These are phyloP conservation scores for Kentomonas sorsogonicus DNA, from an alignment of 208 protist species.

Conservation along the genomic window DNA sequence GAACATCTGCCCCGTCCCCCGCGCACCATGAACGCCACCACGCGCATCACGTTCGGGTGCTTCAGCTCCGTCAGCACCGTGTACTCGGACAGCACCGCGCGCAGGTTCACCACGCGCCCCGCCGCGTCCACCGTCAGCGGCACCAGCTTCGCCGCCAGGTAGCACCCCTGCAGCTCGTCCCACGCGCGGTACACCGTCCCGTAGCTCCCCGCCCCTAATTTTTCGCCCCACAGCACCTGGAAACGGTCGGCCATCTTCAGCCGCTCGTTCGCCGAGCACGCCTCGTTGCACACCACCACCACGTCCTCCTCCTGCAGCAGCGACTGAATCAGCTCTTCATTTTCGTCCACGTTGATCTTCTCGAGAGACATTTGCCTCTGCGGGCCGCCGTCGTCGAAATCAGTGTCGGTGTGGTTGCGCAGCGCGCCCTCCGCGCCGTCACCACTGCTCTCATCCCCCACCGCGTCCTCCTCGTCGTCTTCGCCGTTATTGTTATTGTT, in stretches of 20 bases:
- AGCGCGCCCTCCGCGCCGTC: too few relatives aligned
- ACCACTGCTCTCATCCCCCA: background rate
- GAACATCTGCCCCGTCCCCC: conserved; percentile 43
- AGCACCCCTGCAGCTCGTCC: conserved; percentile 46
- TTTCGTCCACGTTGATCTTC: background rate
- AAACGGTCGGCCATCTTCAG: conserved; percentile 48
- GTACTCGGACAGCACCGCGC: conserved; percentile 64
- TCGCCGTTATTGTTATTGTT: too few relatives aligned
- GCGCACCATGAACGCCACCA: conserved; percentile 58
- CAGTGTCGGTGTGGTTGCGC: too few relatives aligned
- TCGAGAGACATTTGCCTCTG: background rate
- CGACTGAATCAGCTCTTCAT: conserved; percentile 14
- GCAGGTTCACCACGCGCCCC: conserved; percentile 17
- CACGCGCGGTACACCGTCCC: conserved; percentile 52
- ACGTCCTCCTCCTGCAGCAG: conserved; percentile 48
- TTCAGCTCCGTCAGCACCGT: conserved; percentile 52
- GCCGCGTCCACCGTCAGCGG: conserved; percentile 22
- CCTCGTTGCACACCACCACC: conserved; percentile 56
- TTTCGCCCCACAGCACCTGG: conserved; percentile 26
- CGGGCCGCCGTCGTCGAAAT: too few relatives aligned
- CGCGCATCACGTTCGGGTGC: conserved; percentile 68
- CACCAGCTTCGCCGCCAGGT: conserved; percentile 69
- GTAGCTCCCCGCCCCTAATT: conserved; percentile 41
- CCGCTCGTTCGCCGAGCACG: conserved; percentile 28
- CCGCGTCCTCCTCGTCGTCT: background rate